Base-by-base conservation (phyloP, 2,329 filamentous ascomycete species). In the Ceratocystis papillata region DNA sequence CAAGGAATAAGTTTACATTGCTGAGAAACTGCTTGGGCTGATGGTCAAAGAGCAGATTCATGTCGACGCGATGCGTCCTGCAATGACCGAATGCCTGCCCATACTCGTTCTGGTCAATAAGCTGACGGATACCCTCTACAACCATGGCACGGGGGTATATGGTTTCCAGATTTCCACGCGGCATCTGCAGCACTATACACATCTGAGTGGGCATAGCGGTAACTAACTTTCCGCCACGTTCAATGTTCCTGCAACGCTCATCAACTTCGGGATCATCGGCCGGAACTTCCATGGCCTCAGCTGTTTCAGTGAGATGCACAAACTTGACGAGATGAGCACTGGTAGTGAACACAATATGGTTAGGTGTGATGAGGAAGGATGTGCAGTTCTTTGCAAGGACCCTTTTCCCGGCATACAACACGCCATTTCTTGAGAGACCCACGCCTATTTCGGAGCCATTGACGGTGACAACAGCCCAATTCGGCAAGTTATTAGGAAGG, bases 41-140 rank as follows among this genome's bases (percentile, higher is more conserved):
- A 75, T 97, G 90, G 72, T 99, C 94, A 72, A 96, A 93, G 1
- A 99, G 79, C 68, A 99, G 93, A 72, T 99, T 99, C 88, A 97
- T 92, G 72, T 99, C 94, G 0, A 99, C 94, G 70, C 95, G 85
- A 74, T 99, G 95, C 25, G 87, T 93, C 63, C 94, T 86, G 73
- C 94, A 97, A 69, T 90, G 87, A 25, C 88, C 79, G 73, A 96
- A 99, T 0, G 94, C 94, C 63, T 83, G 84, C 62, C 82, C 84
- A 72, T 96, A 99, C 71, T 94, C 85, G 73, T 88, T 89, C 41
- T 83, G 79, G 65, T 91, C 87, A 63, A 99, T 89, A 63, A 88
- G 84, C 62, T 84, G 83, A 61, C 94, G 84, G 66, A 99, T 95
- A 30, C 91, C 92, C 1, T 91, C 90, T 62, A 99, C 80, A 0